Percentiles rank a stretch among this genome's conserved stretches.
Evolutionary conservation across 1,284 basidiomycete species (phyloP).

Genomic region (Trametes sp.): DNA sequence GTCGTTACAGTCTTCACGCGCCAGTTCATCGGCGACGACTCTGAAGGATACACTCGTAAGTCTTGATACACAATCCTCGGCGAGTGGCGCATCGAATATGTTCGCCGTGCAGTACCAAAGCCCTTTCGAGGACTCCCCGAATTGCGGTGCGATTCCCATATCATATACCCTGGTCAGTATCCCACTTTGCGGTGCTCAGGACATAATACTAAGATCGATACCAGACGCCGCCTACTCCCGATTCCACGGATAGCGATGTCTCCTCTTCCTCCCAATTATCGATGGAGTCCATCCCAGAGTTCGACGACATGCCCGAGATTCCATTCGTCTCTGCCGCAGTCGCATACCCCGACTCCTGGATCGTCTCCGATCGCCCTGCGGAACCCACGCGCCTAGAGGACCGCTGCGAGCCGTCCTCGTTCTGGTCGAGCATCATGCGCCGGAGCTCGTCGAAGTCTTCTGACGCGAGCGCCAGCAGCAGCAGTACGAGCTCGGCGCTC

Average conservation of each 20-base stretch:
- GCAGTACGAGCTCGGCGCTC: conserved; percentile 18
- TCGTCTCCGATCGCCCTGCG: conserved; percentile 19
- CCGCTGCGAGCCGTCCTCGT: conserved; percentile 29
- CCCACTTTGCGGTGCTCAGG: background rate
- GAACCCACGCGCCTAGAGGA: conserved; percentile 29
- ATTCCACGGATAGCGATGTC: conserved; percentile 36
- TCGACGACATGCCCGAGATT: conserved; percentile 43
- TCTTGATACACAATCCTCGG: conserved; percentile 1
- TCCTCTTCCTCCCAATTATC: conserved; percentile 39
- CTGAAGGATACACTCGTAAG: conserved; percentile 28
- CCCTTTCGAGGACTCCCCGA: conserved; percentile 16
- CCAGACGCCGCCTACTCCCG: conserved; percentile 36
- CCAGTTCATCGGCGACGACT: conserved; percentile 30
- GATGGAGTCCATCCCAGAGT: conserved; percentile 36
- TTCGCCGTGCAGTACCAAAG: conserved; percentile 3
- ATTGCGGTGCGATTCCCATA: conserved; percentile 25
- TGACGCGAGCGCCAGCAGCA: background rate
- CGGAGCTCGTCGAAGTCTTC: conserved; percentile 36
- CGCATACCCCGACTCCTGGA: conserved; percentile 24
- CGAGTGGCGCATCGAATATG: background rate
- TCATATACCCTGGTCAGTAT: conserved; percentile 23
- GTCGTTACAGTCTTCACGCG: conserved; percentile 33
- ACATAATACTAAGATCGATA: conserved; percentile 5
- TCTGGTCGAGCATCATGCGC: conserved; percentile 38
- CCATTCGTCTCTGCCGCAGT: conserved; percentile 39